Base-by-base conservation (phyloP, 306 rosid species). In the Calophaca sinica region DNA sequence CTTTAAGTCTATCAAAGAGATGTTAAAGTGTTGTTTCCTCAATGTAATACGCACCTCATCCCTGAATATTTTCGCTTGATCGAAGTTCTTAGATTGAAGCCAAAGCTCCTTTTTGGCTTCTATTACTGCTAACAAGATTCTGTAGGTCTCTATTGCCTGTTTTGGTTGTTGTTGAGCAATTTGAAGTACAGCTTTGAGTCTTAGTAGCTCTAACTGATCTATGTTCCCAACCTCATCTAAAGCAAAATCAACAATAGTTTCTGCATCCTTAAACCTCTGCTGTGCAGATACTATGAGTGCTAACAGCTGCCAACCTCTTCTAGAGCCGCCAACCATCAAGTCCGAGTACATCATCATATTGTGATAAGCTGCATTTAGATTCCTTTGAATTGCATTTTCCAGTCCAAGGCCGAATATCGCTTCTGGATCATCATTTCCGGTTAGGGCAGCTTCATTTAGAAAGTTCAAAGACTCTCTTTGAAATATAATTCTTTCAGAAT, bases 141-240 rank as follows among this genome's bases (percentile, higher is more conserved):
- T 88, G 81, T 90, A 92, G 69, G 92, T 92, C 83, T 94, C 99
- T 77, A 92, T 85, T 54, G 99, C 97, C 81, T 88, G 89, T 83
- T 90, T 94, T 45, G 99, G 99, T 68, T 81, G 89, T 81, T 90
- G 82, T 84, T 80, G 89, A 64, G 96, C 59, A 81, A 94, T 86
- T 88, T 87, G 93, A 64, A 94, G 92, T 12, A 87, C 87, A 20
- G 97, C 96, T 82, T 92, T 92, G 84, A 92, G 72, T 80, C 96
- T 84, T 57, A 90, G 88, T 86, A 92, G 88, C 77, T 85, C 89
- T 76, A 92, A 85, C 58, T 92, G 99, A 77, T 87, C 99, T n/a
- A 53, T 57, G 61, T 77, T 83, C 29, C 79, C 88, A 4, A 79
- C 79, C 80, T 90, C 99, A 6, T 94, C 99, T 79, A 94, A 68